These are phyloP conservation scores for Hippophae tibetana DNA, from an alignment of 306 rosid genomes.

Conservation along the genomic window DNA sequence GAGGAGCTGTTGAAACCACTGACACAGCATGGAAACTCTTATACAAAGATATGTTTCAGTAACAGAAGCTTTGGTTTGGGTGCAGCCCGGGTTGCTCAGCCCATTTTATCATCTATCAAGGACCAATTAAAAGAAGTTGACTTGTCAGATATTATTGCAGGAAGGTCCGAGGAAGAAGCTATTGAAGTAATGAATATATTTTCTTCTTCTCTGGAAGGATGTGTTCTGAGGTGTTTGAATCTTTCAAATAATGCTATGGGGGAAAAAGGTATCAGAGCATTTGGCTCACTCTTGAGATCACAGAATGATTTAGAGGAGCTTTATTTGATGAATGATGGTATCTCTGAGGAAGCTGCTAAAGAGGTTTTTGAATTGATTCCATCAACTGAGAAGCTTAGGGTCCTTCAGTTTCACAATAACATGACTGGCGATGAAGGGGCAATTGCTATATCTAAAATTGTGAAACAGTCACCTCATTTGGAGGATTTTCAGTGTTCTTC, in stretches of 20 bases:
- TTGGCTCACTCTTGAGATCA: constrained; percentile 53
- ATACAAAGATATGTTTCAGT: constrained; percentile 64
- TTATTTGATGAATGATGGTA: constrained; percentile 85
- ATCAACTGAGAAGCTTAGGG: constrained; percentile 67
- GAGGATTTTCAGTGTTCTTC: constrained; percentile 86
- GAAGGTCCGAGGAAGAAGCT: constrained; percentile 75
- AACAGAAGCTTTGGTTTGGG: constrained; percentile 83
- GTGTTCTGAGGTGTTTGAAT: constrained; percentile 50
- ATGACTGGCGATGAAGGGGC: constrained; percentile 70
- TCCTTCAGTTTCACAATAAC: constrained; percentile 84
- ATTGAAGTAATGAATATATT: constrained; percentile 69
- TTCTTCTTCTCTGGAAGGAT: constrained; percentile 71
- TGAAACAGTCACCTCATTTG: constrained; percentile 50
- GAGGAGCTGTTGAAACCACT: constrained; percentile 56
- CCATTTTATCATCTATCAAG: constrained; percentile 50
- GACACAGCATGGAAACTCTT: constrained; percentile 34
- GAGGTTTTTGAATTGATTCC: constrained; percentile 76
- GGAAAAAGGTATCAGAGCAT: constrained; percentile 74
- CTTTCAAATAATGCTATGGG: constrained; percentile 85
- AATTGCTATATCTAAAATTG: constrained; percentile 50
- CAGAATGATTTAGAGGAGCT: constrained; percentile 71
- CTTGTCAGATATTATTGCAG: constrained; percentile 78
- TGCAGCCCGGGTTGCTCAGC: constrained; percentile 66
- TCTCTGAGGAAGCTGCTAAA: constrained; percentile 91
- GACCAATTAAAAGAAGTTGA: constrained; percentile 66